A percentile compares a stretch with the other conserved stretches of the same genome.
phyloP scores from a whole-genome alignment of 2,329 filamentous ascomycete species.

The Stemphylium lycopersici region DNA sequence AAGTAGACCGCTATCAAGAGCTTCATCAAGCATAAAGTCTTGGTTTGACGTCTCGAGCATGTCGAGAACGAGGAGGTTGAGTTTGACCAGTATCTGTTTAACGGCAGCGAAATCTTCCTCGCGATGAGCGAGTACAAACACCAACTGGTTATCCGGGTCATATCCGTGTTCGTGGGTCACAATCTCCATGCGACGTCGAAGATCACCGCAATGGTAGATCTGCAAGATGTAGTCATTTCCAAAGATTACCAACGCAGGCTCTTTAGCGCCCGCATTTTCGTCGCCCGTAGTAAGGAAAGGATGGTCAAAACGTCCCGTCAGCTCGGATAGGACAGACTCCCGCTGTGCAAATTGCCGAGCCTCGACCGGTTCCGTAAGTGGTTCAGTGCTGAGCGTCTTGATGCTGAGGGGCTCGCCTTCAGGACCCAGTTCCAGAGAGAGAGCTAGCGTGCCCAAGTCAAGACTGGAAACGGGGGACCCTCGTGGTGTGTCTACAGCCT shows the following conservation, averaged over 20 bases:
- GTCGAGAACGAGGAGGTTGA: neutral
- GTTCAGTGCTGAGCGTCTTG: neutral
- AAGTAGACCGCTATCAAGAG: conserved; percentile 4
- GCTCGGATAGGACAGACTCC: neutral
- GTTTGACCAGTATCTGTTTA: neutral
- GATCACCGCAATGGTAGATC: conserved; percentile 3
- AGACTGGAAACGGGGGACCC: neutral
- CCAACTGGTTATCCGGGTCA: neutral
- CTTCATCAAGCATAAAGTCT: conserved; percentile 3
- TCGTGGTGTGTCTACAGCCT: neutral
- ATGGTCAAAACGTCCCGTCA: neutral
- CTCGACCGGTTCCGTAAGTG: neutral
- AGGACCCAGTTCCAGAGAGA: conserved; percentile 26
- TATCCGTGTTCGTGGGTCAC: neutral
- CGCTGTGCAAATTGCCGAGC: neutral
- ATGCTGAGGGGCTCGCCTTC: neutral
- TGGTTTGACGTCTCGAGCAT: neutral
- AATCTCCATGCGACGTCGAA: conserved; percentile 1
- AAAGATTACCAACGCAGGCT: neutral
- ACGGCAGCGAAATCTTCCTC: conserved; percentile 4
- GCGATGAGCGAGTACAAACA: neutral
- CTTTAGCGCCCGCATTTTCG: neutral
- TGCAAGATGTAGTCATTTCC: neutral
- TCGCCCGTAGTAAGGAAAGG: neutral
- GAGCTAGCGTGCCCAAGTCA: conserved; percentile 1